Evolutionary conservation across 441 rosid species (phyloP).

Genomic region (Eutrema salsugineum): DNA sequence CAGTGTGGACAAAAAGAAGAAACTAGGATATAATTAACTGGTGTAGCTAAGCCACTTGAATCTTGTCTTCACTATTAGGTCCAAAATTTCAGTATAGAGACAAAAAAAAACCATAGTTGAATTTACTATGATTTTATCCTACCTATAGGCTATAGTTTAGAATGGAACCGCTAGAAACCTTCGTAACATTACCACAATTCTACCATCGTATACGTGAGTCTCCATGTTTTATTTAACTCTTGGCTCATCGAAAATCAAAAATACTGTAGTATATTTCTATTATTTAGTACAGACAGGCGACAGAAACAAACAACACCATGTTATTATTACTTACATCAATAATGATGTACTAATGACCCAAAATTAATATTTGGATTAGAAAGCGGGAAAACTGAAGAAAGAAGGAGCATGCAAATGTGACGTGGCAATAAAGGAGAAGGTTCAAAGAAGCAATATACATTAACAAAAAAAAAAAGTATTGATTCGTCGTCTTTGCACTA

Average conservation of each 20-base stretch:
- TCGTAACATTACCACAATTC: not conserved
- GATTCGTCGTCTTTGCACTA: conserved; percentile 3
- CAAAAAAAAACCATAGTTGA: not conserved
- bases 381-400: not conserved
- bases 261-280: too few species aligned
- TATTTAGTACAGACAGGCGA: not conserved
- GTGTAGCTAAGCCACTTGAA: not conserved
- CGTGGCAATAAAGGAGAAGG: conserved; percentile 21
- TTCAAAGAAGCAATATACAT: conserved; percentile 29
- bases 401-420: not conserved
- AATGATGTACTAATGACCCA: not conserved
- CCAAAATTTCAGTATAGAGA: not conserved
- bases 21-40: not conserved
- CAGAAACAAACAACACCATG: not conserved
- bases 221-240: not conserved
- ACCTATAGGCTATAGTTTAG: not conserved
- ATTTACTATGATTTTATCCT: not conserved
- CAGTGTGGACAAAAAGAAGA: not conserved
- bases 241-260: not conserved
- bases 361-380: not conserved
- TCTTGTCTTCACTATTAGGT: not conserved
- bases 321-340: not conserved
- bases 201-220: not conserved
- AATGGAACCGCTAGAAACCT: not conserved
- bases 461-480: not conserved